These are phyloP conservation scores for Termitomyces sp. DNA, from an alignment of 768 basidiomycete species.

Conservation along the genomic window DNA sequence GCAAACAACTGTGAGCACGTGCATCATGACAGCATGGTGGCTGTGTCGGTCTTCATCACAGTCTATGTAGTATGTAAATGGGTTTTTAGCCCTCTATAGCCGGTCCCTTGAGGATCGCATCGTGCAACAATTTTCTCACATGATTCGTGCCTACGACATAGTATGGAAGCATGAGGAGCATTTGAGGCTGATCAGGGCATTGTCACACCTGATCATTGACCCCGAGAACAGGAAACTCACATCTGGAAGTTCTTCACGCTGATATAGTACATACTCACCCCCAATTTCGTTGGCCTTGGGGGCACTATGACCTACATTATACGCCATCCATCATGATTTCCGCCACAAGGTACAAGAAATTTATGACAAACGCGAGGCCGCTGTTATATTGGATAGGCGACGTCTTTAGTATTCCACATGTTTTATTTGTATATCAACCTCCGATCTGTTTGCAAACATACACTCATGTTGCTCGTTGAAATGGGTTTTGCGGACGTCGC, in stretches of 20 bases:
- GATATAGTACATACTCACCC: not conserved
- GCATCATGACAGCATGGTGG: slow-evolving; percentile 4
- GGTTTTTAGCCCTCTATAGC: not conserved
- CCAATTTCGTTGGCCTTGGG: not conserved
- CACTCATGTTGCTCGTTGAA: not conserved
- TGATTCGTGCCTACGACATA: slow-evolving; percentile 1
- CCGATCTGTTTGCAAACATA: not conserved
- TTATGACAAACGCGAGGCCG: not conserved
- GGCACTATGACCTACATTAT: not conserved
- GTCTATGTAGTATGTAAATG: too few species aligned
- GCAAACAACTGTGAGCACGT: slow-evolving; percentile 17
- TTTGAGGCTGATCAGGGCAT: slow-evolving; percentile 15
- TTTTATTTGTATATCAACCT: not conserved
- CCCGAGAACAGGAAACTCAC: slow-evolving; percentile 1
- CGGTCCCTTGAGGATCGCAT: slow-evolving; percentile 6
- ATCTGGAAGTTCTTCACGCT: not conserved
- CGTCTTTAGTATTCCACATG: not conserved
- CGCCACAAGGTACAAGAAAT: not conserved
- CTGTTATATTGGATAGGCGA: not conserved
- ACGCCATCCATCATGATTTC: not conserved
- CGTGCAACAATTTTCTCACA: not conserved
- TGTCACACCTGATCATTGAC: slow-evolving; percentile 7
- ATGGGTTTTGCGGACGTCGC: not conserved
- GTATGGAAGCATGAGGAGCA: slow-evolving; percentile 1
- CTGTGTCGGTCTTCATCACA: slow-evolving; percentile 1